A percentile compares a stretch with the other conserved stretches of the same genome.
Evolutionary conservation across 345 rosid species (phyloP).

Genomic region (Citrus sp.): DNA sequence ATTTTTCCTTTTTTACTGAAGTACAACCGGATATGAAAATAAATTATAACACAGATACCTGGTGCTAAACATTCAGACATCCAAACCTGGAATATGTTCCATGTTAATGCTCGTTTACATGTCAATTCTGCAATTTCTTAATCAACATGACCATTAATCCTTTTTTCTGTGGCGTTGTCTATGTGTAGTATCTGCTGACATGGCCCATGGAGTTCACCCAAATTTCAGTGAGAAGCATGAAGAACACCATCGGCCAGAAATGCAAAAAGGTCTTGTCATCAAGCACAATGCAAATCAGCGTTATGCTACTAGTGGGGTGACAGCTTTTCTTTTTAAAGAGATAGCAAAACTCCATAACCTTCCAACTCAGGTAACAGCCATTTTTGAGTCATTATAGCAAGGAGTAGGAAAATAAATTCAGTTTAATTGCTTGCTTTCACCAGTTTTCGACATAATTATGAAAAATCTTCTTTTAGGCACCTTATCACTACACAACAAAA

Average conservation of each 20-base stretch:
- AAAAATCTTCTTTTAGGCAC: too few species aligned
- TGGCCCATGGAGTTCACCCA: slow-evolving; percentile 98
- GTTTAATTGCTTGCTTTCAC: too few species aligned
- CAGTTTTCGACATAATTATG: too few species aligned
- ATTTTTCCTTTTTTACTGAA: not conserved
- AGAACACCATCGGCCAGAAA: slow-evolving; percentile 84
- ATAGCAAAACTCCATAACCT: slow-evolving; percentile 71
- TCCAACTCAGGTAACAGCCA: slow-evolving; percentile 74
- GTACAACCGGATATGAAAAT: too few species aligned
- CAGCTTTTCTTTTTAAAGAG: slow-evolving; percentile 91
- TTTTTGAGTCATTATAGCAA: not conserved
- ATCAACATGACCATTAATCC: not conserved
- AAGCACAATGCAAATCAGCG: slow-evolving; percentile 96
- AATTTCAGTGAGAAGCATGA: slow-evolving; percentile 87
- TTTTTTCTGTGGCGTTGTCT: slow-evolving; percentile 12
- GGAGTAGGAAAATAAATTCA: too few species aligned
- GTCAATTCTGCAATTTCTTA: not conserved
- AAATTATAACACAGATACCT: not conserved
- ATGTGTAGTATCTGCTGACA: slow-evolving; percentile 78
- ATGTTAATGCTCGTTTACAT: not conserved
- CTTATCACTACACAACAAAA: too few species aligned
- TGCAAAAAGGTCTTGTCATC: slow-evolving; percentile 88
- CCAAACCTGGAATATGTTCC: not conserved
- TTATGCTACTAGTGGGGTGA: slow-evolving; percentile 87
- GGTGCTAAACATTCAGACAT: not conserved